Evolutionary conservation across 805 yeast genomes (phyloP), one percentile per base, ranked within the genome.

Genomic region (Pichia deserticola): DNA sequence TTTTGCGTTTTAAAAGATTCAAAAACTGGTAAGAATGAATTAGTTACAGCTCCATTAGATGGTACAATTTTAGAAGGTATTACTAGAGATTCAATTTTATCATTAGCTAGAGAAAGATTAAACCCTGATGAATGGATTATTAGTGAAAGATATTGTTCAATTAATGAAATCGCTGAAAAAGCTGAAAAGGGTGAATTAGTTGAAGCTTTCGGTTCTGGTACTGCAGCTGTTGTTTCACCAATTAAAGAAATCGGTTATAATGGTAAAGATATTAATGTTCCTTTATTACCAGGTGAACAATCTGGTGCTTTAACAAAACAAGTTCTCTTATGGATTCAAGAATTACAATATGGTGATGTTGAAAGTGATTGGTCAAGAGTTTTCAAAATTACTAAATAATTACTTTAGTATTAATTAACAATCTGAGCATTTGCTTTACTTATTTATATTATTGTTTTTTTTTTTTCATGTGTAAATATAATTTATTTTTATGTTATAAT

Each of bases 21-120:
- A n/a, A 70, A 69, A 41, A 77, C 84, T 36, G 97, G 96, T 52
- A 86, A 83, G 70, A 86, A 86, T 64, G 98, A 92, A 73, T 78
- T 92, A 58, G 95, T 81, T 44, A 92, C 99, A 54, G 96, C 97
- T 56, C 98, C 99, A 54, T 76, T 93, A 58, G 98, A 93, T 63
- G 99, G 99, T 58, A 92, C 97, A 54, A 92, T 92, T 62, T 79
- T 92, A 62, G 96, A 88, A 68, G 99, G 99, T 74, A 95, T 92
- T 61, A 89, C 97, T 45, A 83, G 99, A 73, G 95, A 86, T 66
- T 89, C 97, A 12, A 76, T 92, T 51, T 74, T 92, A 58, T 71
- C 76, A 39, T 76, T 92, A 54, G 86, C 93, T 46, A 84, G 86
- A 68, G 84, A 80, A 59, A 84, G 81, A 62, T 78, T 92, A 57